Conservation (phyloP, 768 basidiomycete species). For the Serpula lacrymans region DNA sequence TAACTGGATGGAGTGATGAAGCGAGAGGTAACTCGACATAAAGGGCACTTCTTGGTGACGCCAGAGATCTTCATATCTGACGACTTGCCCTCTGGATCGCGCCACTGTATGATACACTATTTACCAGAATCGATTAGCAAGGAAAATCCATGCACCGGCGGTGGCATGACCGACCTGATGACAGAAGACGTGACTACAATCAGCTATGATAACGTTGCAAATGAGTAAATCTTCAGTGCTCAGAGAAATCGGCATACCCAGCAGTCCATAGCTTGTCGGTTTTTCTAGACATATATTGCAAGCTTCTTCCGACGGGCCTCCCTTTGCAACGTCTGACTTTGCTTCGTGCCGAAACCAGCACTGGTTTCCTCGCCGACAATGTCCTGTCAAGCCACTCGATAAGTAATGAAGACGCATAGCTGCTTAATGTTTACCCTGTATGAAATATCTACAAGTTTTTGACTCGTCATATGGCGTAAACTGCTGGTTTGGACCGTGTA, state of each 20-base stretch:
- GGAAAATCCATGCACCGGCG: not conserved
- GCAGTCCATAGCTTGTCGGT: constrained; percentile 64
- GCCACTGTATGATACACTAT: constrained; percentile 81
- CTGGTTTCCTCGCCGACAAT: constrained; percentile 61
- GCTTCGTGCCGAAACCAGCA: constrained; percentile 75
- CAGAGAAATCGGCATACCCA: constrained; percentile 42
- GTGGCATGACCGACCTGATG: constrained; percentile 48
- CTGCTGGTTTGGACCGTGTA: constrained; percentile 52
- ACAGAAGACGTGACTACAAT: constrained; percentile 80
- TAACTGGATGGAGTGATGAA: constrained; percentile 74
- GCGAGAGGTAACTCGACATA: constrained; percentile 64
- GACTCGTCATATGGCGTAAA: constrained; percentile 68
- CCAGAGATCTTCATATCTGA: constrained; percentile 50
- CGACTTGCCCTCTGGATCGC: constrained; percentile 53
- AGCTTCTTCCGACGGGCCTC: constrained; percentile 35
- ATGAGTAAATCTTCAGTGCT: not conserved
- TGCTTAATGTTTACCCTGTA: constrained; percentile 40
- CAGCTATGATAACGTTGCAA: constrained; percentile 39
- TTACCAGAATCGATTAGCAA: constrained; percentile 3
- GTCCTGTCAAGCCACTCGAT: constrained; percentile 41
- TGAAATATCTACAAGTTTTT: constrained; percentile 68
- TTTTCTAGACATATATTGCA: constrained; percentile 78
- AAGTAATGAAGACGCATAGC: not conserved
- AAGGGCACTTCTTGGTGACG: constrained; percentile 73
- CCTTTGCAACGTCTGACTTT: constrained; percentile 6